Percentiles rank a stretch among this genome's conserved stretches.
Conservation (phyloP, 2,329 filamentous ascomycete species). For the Microdochium paspali region DNA sequence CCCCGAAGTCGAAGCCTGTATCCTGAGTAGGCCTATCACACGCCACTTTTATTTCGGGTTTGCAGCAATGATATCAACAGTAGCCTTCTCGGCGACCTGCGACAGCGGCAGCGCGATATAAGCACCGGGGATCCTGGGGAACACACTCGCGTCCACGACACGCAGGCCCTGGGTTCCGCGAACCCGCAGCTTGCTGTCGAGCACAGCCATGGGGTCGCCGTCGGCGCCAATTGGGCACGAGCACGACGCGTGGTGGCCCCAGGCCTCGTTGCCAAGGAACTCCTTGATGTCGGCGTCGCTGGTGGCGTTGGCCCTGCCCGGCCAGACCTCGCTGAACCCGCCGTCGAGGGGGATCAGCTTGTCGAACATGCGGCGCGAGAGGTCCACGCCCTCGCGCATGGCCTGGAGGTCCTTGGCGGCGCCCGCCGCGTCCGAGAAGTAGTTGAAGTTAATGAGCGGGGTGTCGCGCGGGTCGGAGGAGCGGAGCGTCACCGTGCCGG, state of each 20-base stretch:
- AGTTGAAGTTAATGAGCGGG: conserved; percentile 30
- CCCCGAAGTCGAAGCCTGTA: too few relatives aligned
- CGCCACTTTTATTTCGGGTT: background rate
- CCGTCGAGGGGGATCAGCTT: conserved; percentile 6
- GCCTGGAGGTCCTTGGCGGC: conserved; percentile 29
- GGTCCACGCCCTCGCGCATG: conserved; percentile 28
- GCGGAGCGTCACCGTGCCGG: conserved; percentile 26
- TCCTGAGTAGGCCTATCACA: too few relatives aligned
- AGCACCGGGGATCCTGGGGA: conserved; percentile 38
- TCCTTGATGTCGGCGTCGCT: conserved; percentile 17
- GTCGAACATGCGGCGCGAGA: conserved; percentile 19
- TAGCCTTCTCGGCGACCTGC: conserved; percentile 49
- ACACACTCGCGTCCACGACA: conserved; percentile 51
- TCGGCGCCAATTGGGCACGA: conserved; percentile 45
- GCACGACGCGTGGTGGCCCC: conserved; percentile 48
- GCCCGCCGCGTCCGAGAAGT: conserved; percentile 24
- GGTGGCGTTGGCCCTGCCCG: conserved; percentile 1
- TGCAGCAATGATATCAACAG: conserved; percentile 32
- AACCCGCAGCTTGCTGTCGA: conserved; percentile 46
- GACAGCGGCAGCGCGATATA: conserved; percentile 40
- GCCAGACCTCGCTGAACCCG: conserved; percentile 5
- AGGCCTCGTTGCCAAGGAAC: conserved; percentile 38
- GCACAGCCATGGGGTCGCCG: conserved; percentile 39
- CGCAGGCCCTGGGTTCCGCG: conserved; percentile 41
- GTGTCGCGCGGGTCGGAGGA: conserved; percentile 18